phyloP scores from a whole-genome alignment of 2,329 filamentous ascomycete genomes.

The Aureobasidium sp. region DNA sequence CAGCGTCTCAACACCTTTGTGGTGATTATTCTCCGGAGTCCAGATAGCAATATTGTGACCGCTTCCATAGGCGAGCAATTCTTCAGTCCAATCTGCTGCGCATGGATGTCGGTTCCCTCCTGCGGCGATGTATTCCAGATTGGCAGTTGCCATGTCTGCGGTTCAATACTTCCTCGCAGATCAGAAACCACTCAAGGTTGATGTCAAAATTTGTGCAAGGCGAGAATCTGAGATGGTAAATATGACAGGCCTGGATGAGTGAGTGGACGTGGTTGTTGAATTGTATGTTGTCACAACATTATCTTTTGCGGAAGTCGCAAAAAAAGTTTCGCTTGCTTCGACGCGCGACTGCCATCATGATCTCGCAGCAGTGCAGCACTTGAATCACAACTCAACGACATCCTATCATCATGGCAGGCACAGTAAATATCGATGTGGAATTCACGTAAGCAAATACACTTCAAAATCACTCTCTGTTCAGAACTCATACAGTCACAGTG shows the following conservation, averaged over 20 bases:
- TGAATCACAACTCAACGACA: neutral
- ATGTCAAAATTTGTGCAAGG: too few species aligned
- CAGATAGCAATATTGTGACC: slow-evolving; percentile 86
- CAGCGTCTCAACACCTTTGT: slow-evolving; percentile 50
- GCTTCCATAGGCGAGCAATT: slow-evolving; percentile 78
- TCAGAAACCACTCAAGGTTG: too few species aligned
- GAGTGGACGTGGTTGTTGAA: neutral
- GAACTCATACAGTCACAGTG: slow-evolving; percentile 42
- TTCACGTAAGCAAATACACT: slow-evolving; percentile 52
- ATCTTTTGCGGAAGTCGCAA: slow-evolving; percentile 14
- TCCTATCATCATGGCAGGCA: neutral
- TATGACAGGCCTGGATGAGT: too few species aligned
- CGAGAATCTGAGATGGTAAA: too few species aligned
- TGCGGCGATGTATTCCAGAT: slow-evolving; percentile 54
- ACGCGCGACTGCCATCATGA: slow-evolving; percentile 1
- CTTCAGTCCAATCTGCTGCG: slow-evolving; percentile 76
- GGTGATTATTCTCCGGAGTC: slow-evolving; percentile 54
- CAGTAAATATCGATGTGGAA: slow-evolving; percentile 47
- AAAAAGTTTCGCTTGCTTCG: slow-evolving; percentile 15
- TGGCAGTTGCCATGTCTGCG: neutral
- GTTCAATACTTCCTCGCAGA: too few species aligned
- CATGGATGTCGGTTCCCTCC: slow-evolving; percentile 87
- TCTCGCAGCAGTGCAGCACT: slow-evolving; percentile 3
- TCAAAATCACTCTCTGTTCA: neutral
- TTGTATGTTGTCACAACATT: neutral